phyloP scores from a whole-genome alignment of 306 rosid genomes.

The Herpetospermum pedunculosum region DNA sequence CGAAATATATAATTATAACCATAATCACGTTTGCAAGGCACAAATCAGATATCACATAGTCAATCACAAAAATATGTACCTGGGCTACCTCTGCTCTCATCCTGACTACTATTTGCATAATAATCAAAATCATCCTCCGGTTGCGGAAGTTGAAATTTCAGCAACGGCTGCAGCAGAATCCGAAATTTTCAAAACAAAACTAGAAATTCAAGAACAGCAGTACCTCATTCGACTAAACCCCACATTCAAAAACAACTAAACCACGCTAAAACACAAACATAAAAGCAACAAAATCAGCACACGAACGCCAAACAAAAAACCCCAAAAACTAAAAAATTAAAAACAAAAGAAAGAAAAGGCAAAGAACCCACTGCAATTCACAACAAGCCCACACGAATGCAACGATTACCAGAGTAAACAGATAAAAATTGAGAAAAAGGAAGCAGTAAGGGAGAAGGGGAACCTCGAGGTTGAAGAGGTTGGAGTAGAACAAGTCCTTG shows the following conservation, averaged over 20 bases:
- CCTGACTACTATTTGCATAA: slow-evolving; percentile 96
- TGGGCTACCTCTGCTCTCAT: slow-evolving; percentile 93
- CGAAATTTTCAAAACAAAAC: slow-evolving; percentile 15
- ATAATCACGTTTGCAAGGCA: background rate
- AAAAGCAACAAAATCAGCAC: background rate
- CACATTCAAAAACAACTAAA: slow-evolving; percentile 5
- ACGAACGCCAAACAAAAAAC: background rate
- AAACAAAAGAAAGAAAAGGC: background rate
- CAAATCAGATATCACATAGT: background rate
- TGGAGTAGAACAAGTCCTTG: slow-evolving; percentile 52
- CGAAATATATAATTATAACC: background rate
- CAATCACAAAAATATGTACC: slow-evolving; percentile 31
- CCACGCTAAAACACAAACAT: background rate
- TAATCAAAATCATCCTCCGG: slow-evolving; percentile 84
- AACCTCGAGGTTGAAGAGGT: slow-evolving; percentile 83
- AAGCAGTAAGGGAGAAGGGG: background rate
- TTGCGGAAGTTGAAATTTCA: slow-evolving; percentile 87
- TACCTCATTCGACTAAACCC: background rate
- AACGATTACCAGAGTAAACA: background rate
- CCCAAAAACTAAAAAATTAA: background rate
- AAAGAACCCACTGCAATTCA: background rate
- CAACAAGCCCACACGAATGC: background rate
- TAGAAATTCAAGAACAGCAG: slow-evolving; percentile 1
- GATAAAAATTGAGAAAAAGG: background rate
- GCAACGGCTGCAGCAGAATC: slow-evolving; percentile 66